Conservation (phyloP, 2,329 filamentous ascomycete genomes). For the Ophiocordyceps camponoti-floridani region DNA sequence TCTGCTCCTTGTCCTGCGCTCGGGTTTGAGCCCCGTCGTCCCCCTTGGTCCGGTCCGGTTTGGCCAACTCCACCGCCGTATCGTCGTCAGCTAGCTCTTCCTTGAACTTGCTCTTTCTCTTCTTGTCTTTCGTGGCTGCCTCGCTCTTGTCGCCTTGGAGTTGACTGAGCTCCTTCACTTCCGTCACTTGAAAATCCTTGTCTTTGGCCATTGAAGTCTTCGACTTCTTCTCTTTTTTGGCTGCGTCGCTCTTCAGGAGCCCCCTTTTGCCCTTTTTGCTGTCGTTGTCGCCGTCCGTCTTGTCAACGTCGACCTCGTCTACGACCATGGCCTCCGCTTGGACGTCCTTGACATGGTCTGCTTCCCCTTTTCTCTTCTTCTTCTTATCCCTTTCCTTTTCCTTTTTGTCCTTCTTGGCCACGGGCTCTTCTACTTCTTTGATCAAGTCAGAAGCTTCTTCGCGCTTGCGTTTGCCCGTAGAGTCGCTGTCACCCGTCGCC, state of each 20-base stretch:
- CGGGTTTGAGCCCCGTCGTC: slow-evolving; percentile 1
- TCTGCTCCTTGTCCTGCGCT: slow-evolving; percentile 4
- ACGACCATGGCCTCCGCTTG: not conserved
- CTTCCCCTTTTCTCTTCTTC: slow-evolving; percentile 6
- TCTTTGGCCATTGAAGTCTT: slow-evolving; percentile 4
- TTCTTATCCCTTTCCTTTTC: slow-evolving; percentile 6
- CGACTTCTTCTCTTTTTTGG: slow-evolving; percentile 5
- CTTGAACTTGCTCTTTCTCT: not conserved
- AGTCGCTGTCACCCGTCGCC: slow-evolving; percentile 6
- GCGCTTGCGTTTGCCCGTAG: slow-evolving; percentile 18
- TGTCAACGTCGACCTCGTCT: not conserved
- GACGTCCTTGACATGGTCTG: slow-evolving; percentile 1
- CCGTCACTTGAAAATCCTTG: not conserved
- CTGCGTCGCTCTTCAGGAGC: not conserved
- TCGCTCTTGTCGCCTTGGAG: not conserved
- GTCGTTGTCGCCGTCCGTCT: slow-evolving; percentile 3
- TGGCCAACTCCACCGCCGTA: not conserved
- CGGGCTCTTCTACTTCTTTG: slow-evolving; percentile 3
- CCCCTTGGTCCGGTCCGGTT: slow-evolving; percentile 8
- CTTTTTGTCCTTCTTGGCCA: slow-evolving; percentile 7
- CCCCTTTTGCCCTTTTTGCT: slow-evolving; percentile 1
- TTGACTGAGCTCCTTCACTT: not conserved
- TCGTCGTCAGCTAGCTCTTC: not conserved
- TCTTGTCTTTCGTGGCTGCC: not conserved
- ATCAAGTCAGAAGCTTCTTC: slow-evolving; percentile 6